phyloP scores from a whole-genome alignment of 805 yeast species.

The Candida stauntonica region DNA sequence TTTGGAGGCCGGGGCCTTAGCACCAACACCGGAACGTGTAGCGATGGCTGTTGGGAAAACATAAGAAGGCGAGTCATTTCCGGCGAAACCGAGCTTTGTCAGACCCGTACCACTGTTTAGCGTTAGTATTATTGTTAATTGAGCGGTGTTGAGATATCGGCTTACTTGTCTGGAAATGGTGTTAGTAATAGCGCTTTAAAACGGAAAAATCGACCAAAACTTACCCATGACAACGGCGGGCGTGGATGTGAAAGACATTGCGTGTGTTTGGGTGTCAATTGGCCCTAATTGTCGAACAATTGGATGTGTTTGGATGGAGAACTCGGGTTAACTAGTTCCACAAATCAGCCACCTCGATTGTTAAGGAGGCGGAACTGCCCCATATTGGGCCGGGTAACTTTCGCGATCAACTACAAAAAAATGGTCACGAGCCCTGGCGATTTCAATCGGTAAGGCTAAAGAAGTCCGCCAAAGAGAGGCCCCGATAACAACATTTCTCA shows the following conservation, averaged over 20 bases:
- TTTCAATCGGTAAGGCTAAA: too few relatives aligned
- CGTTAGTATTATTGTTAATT: constrained; percentile 17
- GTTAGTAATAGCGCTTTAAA: constrained; percentile 15
- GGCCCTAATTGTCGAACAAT: not conserved
- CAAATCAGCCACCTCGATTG: not conserved
- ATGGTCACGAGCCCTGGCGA: not conserved
- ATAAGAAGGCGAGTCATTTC: constrained; percentile 96
- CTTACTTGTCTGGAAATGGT: constrained; percentile 22
- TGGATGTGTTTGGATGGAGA: too few relatives aligned
- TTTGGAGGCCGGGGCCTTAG: constrained; percentile 42
- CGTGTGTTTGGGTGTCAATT: not conserved
- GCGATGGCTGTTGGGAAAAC: constrained; percentile 94
- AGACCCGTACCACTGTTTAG: constrained; percentile 88
- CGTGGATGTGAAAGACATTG: constrained; percentile 38
- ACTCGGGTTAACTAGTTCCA: too few relatives aligned
- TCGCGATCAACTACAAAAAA: not conserved
- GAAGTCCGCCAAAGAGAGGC: too few relatives aligned
- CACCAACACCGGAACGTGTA: constrained; percentile 52
- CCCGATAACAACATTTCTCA: too few relatives aligned
- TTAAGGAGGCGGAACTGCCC: not conserved
- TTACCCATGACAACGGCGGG: constrained; percentile 97
- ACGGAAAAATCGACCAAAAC: constrained; percentile 28
- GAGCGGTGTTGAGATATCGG: not conserved
- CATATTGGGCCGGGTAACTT: constrained; percentile 1
- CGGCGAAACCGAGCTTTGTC: constrained; percentile 97